These are phyloP conservation scores for Buddleja alternifolia DNA, from an alignment of 257 asterid genomes.

Conservation along the genomic window DNA sequence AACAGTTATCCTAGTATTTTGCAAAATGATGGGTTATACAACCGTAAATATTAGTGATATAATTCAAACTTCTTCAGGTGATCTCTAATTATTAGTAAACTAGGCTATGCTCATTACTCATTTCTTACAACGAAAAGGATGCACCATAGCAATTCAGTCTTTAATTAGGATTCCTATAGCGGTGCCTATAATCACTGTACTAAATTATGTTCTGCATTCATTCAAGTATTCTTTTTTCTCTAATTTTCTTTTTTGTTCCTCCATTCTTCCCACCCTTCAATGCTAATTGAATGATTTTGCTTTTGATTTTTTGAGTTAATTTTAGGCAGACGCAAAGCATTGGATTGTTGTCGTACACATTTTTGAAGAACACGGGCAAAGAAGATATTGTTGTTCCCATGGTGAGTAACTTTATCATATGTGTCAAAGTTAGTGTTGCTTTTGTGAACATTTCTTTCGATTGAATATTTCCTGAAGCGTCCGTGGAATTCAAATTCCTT, in stretches of 20 bases:
- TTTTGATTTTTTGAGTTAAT: constrained; percentile 23
- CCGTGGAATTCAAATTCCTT: background rate
- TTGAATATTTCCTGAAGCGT: background rate
- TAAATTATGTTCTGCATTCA: background rate
- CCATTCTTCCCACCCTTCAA: background rate
- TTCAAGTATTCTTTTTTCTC: background rate
- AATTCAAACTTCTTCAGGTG: background rate
- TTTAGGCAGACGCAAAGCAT: constrained; percentile 80
- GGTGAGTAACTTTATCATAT: constrained; percentile 48
- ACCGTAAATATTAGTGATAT: background rate
- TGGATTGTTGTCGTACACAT: constrained; percentile 86
- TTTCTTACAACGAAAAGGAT: background rate
- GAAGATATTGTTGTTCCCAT: constrained; percentile 93
- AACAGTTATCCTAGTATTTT: no score
- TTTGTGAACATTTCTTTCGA: background rate
- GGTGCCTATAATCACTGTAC: constrained; percentile 10
- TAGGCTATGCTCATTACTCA: no score
- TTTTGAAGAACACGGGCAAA: constrained; percentile 77
- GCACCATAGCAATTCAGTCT: background rate
- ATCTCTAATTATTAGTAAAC: background rate
- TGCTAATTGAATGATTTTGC: constrained; percentile 22
- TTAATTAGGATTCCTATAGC: background rate
- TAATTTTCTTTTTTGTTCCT: background rate
- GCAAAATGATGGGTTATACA: background rate
- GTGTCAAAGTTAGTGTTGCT: constrained; percentile 11